These are phyloP conservation scores for Cairneyella variabilis DNA, from an alignment of 495 filamentous ascomycete species.

Conservation along the genomic window DNA sequence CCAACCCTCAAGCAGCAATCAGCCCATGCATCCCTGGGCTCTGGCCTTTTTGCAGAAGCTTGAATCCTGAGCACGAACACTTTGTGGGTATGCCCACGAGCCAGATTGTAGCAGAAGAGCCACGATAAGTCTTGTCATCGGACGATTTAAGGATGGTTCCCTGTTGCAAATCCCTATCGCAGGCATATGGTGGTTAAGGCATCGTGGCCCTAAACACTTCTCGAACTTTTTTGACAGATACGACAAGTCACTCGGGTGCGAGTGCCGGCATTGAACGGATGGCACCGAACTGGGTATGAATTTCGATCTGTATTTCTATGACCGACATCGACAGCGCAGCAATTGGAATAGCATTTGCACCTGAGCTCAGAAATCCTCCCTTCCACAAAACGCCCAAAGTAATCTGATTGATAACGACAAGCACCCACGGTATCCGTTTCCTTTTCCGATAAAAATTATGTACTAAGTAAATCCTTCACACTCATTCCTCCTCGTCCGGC, in stretches of 20 bases:
- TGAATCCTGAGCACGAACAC: neutral
- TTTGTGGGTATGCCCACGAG: neutral
- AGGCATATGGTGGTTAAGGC: neutral
- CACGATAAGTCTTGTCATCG: neutral
- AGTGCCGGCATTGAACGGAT: too few relatives aligned
- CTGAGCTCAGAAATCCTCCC: neutral
- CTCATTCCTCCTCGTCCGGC: conserved; percentile 56
- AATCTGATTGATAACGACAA: neutral
- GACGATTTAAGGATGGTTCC: neutral
- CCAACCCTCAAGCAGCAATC: neutral
- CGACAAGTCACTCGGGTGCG: too few relatives aligned
- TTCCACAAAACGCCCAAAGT: neutral
- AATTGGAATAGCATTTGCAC: neutral
- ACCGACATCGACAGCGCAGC: neutral
- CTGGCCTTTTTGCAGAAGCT: neutral
- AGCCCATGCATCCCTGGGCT: neutral
- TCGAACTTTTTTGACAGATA: neutral
- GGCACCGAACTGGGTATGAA: too few relatives aligned
- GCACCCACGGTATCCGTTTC: neutral
- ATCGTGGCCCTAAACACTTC: neutral
- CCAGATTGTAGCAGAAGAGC: neutral
- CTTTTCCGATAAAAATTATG: conserved; percentile 30
- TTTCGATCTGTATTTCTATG: neutral
- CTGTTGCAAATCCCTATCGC: neutral
- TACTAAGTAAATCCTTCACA: conserved; percentile 73